Base-by-base conservation (phyloP, 2,329 filamentous ascomycete species). In the Pseudogymnoascus sp. region DNA sequence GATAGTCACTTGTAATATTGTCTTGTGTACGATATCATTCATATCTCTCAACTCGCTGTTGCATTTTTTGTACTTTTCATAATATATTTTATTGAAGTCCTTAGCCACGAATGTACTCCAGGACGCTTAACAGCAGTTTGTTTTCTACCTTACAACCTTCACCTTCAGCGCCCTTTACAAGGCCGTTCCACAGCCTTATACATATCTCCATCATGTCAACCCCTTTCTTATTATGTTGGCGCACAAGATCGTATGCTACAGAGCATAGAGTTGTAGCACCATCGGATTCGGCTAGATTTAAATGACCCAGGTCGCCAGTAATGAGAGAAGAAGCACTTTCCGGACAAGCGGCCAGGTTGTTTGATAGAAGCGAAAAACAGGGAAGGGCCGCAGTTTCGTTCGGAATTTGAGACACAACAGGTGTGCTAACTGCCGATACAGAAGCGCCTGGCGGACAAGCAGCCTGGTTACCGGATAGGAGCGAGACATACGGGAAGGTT, bases 241-340 rank as follows among this genome's bases (percentile, higher is more conserved):
- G 37, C n/a, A 40, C n/a, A 19, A 40, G 37, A 40, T 40, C 37
- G 37, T 40, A 40, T 40, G 37, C 37, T 9, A 40, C 37, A 40
- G 37, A 40, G 37, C 37, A 40, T 40, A 40, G n/a, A 40, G 37
- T 40, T 40, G 37, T 40, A 9, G 15, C 31, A 6, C 59, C 75
- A 72, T 69, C 72, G 33, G 65, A 71, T 40, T 71, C 9, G 13
- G 15, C 15, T 17, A 1, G 1, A 17, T 40, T 40, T 40, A 40
- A 40, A 19, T 40, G 37, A n/a, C 37, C 37, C 5, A 17, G 37
- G 10, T 17, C n/a, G 37, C 15, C 1, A 40, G 37, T 40, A 19
- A 40, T 40, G 37, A 40, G 7, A 17, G 37, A n/a, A 40, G 37
- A 17, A 17, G 37, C 37, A 40, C n/a, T 17, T 40, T 15, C 11